Conservation (phyloP, 495 filamentous ascomycete genomes). For the Paragyromitra xinjiangensis region DNA sequence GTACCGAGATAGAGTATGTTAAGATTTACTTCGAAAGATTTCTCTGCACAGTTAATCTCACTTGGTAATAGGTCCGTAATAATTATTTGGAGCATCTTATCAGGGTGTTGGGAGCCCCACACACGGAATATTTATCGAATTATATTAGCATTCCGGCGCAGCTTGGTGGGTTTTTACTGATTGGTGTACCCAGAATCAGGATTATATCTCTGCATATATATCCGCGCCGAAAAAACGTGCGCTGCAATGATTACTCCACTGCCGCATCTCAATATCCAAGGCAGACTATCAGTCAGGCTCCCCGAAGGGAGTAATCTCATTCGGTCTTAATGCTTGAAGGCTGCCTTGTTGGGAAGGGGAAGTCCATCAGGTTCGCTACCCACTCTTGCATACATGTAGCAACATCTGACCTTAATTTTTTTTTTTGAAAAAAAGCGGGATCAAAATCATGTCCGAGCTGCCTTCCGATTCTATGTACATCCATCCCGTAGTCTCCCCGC, state of each 20-base stretch:
- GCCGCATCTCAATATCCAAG: background rate
- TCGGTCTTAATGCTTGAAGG: background rate
- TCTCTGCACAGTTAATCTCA: background rate
- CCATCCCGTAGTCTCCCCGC: background rate
- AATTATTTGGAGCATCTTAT: slow-evolving; percentile 8
- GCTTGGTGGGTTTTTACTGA: background rate
- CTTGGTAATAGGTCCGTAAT: slow-evolving; percentile 12
- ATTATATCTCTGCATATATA: slow-evolving; percentile 1
- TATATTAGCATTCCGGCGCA: background rate
- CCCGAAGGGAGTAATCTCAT: background rate
- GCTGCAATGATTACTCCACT: slow-evolving; percentile 18
- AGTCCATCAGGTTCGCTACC: background rate
- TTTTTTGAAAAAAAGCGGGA: background rate
- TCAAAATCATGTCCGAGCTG: background rate
- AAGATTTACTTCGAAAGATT: background rate
- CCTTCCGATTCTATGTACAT: background rate
- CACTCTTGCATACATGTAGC: background rate
- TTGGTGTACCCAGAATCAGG: background rate
- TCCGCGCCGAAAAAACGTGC: background rate
- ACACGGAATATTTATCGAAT: slow-evolving; percentile 1
- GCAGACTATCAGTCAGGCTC: slow-evolving; percentile 5
- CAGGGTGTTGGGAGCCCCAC: slow-evolving; percentile 1
- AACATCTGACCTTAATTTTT: background rate
- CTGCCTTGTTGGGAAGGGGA: background rate
- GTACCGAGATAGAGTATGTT: slow-evolving; percentile 21